These are phyloP conservation scores for Myrica gale DNA, from an alignment of 306 rosid genomes.

Conservation along the genomic window DNA sequence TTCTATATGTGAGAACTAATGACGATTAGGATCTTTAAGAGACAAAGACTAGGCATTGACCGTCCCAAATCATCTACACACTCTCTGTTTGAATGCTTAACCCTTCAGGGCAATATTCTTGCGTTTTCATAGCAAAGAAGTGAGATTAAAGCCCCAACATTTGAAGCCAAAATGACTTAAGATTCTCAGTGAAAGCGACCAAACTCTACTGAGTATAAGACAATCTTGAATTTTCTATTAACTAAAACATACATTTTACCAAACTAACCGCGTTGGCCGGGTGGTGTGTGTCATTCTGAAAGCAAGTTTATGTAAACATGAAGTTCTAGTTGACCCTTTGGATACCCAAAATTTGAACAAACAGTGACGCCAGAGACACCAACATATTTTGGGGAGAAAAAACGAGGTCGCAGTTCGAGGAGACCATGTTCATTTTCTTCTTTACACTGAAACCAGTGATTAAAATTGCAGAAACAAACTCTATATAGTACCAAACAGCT, in stretches of 20 bases:
- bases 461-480: background rate
- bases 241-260: background rate
- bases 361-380: background rate
- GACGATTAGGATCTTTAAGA: no score
- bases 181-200: no score
- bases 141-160: no score
- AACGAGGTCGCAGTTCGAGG: background rate
- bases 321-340: background rate
- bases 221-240: background rate
- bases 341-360: background rate
- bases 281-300: background rate
- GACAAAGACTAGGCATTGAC: no score
- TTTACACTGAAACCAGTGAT: background rate
- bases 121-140: no score
- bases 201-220: no score
- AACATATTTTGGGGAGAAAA: background rate
- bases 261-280: background rate
- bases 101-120: no score
- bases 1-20: no score
- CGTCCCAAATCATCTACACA: no score
- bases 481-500: background rate
- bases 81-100: no score
- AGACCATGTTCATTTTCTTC: slow-evolving; percentile 3
- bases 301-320: background rate
- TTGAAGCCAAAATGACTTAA: no score